Conservation (phyloP, 768 basidiomycete genomes). For the Amanita molliuscula region DNA sequence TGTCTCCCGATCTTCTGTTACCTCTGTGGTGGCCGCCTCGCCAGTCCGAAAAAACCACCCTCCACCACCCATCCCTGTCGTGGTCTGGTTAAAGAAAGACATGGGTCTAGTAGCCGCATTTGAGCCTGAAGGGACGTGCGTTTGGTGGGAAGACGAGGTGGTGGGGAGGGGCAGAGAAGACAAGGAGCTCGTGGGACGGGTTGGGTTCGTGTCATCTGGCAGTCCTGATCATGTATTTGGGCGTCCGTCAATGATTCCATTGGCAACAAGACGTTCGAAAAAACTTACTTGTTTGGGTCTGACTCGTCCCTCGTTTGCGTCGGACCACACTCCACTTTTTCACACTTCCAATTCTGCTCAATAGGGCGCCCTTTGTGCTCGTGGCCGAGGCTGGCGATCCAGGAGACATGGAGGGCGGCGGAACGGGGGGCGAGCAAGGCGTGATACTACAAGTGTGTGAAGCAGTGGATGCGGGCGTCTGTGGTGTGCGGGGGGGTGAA, state of each 20-base stretch:
- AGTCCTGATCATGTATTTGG: no score
- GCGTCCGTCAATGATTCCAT: no score
- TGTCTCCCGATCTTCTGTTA: no score
- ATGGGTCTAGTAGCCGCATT: background rate
- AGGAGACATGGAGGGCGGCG: background rate
- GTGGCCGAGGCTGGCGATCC: constrained; percentile 8
- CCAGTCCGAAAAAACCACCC: constrained; percentile 7
- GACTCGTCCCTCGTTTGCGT: constrained; percentile 22
- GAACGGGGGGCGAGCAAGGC: background rate
- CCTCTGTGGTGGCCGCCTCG: background rate
- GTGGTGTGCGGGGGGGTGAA: constrained; percentile 3
- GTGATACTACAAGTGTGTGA: no score
- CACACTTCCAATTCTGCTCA: constrained; percentile 34
- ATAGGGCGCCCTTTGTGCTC: constrained; percentile 18
- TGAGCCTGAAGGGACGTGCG: background rate
- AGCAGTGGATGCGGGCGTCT: background rate
- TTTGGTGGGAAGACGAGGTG: background rate
- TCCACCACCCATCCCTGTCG: no score
- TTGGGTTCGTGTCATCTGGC: constrained; percentile 6
- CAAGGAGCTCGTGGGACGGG: constrained; percentile 10
- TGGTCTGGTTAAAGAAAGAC: background rate
- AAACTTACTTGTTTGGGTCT: no score
- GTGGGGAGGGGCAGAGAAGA: constrained; percentile 10
- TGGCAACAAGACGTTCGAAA: no score
- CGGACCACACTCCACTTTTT: constrained; percentile 27